Evolutionary conservation across 306 rosid species (phyloP).

Genomic region (Myrica gale): DNA sequence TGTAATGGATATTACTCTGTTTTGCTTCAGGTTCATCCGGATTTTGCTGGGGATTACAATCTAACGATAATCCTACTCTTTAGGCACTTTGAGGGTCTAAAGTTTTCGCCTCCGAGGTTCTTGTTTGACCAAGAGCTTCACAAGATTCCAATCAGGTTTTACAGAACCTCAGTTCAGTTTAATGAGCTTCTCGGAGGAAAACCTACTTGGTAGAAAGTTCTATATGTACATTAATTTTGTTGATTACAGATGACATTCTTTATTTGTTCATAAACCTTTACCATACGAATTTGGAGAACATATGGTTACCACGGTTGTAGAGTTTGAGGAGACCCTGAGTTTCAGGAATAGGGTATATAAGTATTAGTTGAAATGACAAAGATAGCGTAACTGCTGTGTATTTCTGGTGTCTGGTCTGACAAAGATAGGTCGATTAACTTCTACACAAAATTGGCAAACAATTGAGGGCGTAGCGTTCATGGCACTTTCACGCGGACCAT

Average conservation of each 20-base stretch:
- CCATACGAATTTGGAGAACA: constrained; percentile 18
- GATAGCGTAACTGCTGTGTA: no score
- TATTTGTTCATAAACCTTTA: constrained; percentile 37
- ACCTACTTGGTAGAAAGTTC: constrained; percentile 12
- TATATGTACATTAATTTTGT: constrained; percentile 10
- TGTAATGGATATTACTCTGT: constrained; percentile 70
- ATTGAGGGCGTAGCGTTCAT: no score
- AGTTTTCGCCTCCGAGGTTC: constrained; percentile 60
- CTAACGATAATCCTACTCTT: constrained; percentile 63
- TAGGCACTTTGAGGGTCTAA: constrained; percentile 77
- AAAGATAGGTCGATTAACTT: no score
- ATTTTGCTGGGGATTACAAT: constrained; percentile 61
- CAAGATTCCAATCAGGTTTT: constrained; percentile 52
- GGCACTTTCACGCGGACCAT: no score
- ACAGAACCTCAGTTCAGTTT: constrained; percentile 40
- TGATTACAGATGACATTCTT: constrained; percentile 42
- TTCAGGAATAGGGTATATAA: constrained; percentile 1
- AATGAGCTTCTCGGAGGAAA: constrained; percentile 44
- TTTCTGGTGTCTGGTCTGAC: no score
- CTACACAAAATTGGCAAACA: no score
- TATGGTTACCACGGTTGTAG: constrained; percentile 29
- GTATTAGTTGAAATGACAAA: no score
- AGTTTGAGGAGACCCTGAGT: constrained; percentile 21
- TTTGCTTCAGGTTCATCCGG: constrained; percentile 77
- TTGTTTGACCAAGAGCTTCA: constrained; percentile 49